A percentile compares a stretch with the other conserved stretches of the same genome.
These are phyloP conservation scores for Fraxinus albicans DNA, from an alignment of 305 asterid genomes.

Conservation along the genomic window DNA sequence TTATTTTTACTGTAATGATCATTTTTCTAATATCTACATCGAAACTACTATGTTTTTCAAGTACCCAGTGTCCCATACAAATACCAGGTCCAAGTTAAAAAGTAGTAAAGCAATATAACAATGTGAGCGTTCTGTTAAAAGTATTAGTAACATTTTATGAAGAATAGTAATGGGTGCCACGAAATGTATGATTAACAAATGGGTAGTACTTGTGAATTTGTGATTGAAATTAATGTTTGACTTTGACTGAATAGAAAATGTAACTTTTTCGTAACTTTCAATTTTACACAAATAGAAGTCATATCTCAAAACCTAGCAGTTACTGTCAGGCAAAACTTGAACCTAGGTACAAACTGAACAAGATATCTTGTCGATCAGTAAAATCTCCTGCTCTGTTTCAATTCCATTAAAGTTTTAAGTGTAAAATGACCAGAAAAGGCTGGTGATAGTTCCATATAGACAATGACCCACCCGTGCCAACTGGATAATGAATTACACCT, in stretches of 20 bases:
- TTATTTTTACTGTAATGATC: not conserved
- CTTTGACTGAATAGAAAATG: not conserved
- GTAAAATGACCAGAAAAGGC: not conserved
- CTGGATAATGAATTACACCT: not conserved
- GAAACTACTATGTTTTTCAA: not conserved
- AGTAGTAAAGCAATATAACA: not conserved
- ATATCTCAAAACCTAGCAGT: not conserved
- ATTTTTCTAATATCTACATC: not conserved
- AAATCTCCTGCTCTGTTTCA: not conserved
- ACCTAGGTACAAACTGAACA: not conserved
- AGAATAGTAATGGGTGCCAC: not conserved
- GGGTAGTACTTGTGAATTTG: not conserved
- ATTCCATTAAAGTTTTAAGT: not conserved
- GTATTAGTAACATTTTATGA: not conserved
- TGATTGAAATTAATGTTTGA: too few relatives aligned
- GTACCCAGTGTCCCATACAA: not conserved
- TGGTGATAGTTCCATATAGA: not conserved
- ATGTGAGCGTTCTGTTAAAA: not conserved
- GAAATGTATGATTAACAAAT: too few relatives aligned
- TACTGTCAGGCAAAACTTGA: not conserved
- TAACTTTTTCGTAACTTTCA: not conserved
- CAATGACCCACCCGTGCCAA: not conserved
- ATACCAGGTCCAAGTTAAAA: not conserved
- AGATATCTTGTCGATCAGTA: not conserved
- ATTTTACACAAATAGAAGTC: not conserved